Evolutionary conservation across 139 green algal species (phyloP).

Genomic region (Diplosphaera chodatii): DNA sequence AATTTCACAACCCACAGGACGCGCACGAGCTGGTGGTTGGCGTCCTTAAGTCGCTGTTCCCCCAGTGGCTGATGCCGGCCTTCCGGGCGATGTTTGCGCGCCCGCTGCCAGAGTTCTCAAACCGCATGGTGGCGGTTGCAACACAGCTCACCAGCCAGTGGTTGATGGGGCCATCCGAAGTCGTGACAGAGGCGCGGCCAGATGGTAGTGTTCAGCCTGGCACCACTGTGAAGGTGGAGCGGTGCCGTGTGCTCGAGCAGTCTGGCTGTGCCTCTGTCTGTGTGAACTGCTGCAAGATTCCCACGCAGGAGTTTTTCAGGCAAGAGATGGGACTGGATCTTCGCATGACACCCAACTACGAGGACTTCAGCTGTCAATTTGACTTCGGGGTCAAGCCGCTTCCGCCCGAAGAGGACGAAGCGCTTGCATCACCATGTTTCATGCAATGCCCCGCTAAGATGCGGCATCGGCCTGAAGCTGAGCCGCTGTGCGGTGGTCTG

Average conservation of each 20-base stretch:
- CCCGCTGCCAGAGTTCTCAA: constrained; percentile 47
- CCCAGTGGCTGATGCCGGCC: constrained; percentile 65
- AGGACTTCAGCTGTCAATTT: constrained; percentile 76
- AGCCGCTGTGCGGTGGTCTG: neutral
- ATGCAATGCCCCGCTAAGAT: constrained; percentile 55
- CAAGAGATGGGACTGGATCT: constrained; percentile 80
- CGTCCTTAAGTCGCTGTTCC: constrained; percentile 77
- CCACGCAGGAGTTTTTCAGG: constrained; percentile 83
- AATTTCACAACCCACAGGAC: constrained; percentile 26
- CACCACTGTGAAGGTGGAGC: neutral
- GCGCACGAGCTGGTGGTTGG: constrained; percentile 52
- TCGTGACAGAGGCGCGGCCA: neutral
- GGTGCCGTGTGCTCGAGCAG: constrained; percentile 83
- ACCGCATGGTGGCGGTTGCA: constrained; percentile 69
- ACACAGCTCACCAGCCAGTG: constrained; percentile 81
- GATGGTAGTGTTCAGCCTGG: neutral
- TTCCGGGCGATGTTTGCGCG: constrained; percentile 62
- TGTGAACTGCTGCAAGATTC: constrained; percentile 87
- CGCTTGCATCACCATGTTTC: constrained; percentile 64
- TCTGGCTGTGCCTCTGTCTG: constrained; percentile 74
- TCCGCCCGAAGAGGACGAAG: constrained; percentile 50
- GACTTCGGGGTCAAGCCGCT: constrained; percentile 60
- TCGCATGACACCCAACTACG: constrained; percentile 88
- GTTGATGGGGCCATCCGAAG: constrained; percentile 78
- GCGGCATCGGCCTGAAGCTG: neutral